Base-by-base conservation (phyloP, 129 eudicot genomes). In the Apium graveolens region DNA sequence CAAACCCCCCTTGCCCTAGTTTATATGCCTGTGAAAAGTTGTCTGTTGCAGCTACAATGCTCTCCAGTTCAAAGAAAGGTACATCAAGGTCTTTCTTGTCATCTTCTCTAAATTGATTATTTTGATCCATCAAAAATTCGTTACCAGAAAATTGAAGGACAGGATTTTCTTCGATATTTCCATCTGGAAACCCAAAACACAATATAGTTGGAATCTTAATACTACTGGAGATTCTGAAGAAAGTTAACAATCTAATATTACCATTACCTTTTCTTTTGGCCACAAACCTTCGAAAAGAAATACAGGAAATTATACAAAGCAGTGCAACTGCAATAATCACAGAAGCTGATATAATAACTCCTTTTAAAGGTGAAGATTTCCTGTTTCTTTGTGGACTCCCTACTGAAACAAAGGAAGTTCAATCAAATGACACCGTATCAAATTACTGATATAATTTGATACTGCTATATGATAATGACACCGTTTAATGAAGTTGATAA, bases 1-100 rank as follows among this genome's bases (percentile, higher is more conserved):
- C 88, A 46, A 81, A 85, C 38, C 88, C 88, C 45, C 88, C 88
- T 85, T 82, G 53, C 9, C 88, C 88, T 75, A 81, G 88, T 62
- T 73, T 81, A 75, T 81, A 74, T 81, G 60, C 85, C 39, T 51
- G 46, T n/a, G 88, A 78, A 45, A 81, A 85, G 13, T 68, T 44
- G 7, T 79, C 38, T 0, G 88, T 85, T 38, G 83, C 83, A 75
- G 85, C 71, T 78, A 57, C 27, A 70, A 85, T 81, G 79, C 39
- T 81, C 62, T 38, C 76, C 53, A 81, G 81, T 41, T 68, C 77
- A 65, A 81, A 68, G 69, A 81, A 84, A 37, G 82, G 87, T n/a
- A 81, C 84, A 34, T 74, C 87, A 51, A 81, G 42, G 35, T 41
- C 74, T 74, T 74, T 73, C 27, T 66, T 42, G n/a, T 16, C 73